Conservation (phyloP, 2,329 filamentous ascomycete species). For the Ophiostoma perfectum region DNA sequence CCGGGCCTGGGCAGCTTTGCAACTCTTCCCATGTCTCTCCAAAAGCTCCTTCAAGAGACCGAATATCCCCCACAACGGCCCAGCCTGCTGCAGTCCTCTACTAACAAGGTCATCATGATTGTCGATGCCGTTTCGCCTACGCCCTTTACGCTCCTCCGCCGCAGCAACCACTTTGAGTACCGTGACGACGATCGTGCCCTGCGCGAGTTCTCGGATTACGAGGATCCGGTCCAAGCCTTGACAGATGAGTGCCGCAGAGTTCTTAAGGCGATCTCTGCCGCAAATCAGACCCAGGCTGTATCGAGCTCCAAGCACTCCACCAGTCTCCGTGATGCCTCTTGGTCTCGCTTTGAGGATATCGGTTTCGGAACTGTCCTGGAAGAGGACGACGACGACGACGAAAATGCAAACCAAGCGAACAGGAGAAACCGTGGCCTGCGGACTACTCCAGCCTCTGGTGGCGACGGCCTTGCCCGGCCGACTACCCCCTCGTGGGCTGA, state of each 20-base stretch:
- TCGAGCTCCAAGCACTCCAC: conserved; percentile 66
- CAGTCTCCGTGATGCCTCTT: conserved; percentile 76
- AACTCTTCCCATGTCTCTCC: conserved; percentile 79
- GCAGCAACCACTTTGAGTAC: conserved; percentile 93
- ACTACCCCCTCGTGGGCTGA: conserved; percentile 98
- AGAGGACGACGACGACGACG: conserved; percentile 63
- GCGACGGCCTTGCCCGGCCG: conserved; percentile 66
- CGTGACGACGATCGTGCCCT: conserved; percentile 81
- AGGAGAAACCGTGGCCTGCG: conserved; percentile 46
- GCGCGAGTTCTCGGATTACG: conserved; percentile 78
- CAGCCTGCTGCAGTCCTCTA: conserved; percentile 68
- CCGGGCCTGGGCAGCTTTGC: conserved; percentile 73
- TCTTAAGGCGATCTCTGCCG: conserved; percentile 76
- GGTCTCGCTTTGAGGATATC: conserved; percentile 94
- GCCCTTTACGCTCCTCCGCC: conserved; percentile 81
- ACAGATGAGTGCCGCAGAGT: conserved; percentile 94
- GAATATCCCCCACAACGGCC: conserved; percentile 86
- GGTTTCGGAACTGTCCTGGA: conserved; percentile 76
- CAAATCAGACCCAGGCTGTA: conserved; percentile 72
- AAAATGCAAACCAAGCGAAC: conserved; percentile 37
- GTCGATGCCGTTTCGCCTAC: conserved; percentile 93
- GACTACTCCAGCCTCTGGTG: conserved; percentile 61
- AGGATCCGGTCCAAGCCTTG: conserved; percentile 80
- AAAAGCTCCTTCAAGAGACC: conserved; percentile 84
- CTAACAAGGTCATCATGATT: conserved; percentile 91